These are phyloP conservation scores for Beauveria rudraprayagi DNA, from an alignment of 2,329 filamentous ascomycete genomes.

Conservation along the genomic window DNA sequence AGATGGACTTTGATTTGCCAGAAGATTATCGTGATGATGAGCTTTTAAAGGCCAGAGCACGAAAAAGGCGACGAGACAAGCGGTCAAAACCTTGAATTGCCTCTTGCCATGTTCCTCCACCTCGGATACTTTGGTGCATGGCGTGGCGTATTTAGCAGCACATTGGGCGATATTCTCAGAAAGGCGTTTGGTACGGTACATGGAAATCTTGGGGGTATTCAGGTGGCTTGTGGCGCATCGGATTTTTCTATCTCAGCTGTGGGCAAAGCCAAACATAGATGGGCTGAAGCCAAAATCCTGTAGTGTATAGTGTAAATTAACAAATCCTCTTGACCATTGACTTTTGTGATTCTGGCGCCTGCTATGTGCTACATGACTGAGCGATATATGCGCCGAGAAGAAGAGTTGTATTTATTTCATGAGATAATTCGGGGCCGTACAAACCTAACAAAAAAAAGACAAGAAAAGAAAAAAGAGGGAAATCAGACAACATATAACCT, in stretches of 20 bases:
- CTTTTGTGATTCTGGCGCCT: background rate
- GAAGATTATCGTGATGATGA: slow-evolving; percentile 52
- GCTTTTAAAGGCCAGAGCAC: slow-evolving; percentile 48
- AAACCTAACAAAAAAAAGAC: too few species aligned
- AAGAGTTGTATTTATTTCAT: too few species aligned
- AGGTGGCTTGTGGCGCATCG: background rate
- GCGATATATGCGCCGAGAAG: too few species aligned
- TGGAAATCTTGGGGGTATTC: background rate
- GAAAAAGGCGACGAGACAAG: slow-evolving; percentile 54
- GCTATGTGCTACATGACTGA: background rate
- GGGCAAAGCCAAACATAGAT: background rate
- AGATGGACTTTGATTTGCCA: slow-evolving; percentile 69
- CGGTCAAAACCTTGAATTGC: slow-evolving; percentile 38
- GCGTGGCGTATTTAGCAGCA: background rate
- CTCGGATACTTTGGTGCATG: background rate
- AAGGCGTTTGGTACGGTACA: slow-evolving; percentile 9
- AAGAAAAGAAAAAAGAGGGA: too few species aligned
- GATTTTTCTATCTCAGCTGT: background rate
- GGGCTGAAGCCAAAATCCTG: background rate
- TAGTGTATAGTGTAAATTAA: background rate
- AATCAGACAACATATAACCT: too few species aligned
- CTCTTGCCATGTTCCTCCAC: background rate
- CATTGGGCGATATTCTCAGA: background rate
- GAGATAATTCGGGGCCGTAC: too few species aligned
- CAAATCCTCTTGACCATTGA: background rate